A percentile compares a stretch with the other conserved stretches of the same genome.
Conservation (phyloP, 2,329 filamentous ascomycete species). For the Cladosporium colombiae region DNA sequence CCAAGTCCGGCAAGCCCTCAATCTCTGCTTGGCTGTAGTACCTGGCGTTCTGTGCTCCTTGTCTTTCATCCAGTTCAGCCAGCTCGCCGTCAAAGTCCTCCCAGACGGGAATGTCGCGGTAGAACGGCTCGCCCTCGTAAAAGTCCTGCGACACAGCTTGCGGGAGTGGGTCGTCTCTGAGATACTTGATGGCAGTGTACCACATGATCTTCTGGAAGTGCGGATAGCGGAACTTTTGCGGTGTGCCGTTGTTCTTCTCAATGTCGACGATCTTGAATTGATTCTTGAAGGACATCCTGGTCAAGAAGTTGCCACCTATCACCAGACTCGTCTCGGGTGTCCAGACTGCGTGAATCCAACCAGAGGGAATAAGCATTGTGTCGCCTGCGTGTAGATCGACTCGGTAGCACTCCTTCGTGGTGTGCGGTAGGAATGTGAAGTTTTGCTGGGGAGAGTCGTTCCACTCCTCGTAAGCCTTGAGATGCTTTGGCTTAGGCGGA, state of each 20-base stretch:
- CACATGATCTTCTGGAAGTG: conserved; percentile 71
- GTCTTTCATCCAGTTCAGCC: conserved; percentile 49
- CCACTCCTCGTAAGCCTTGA: conserved; percentile 72
- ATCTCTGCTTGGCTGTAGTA: conserved; percentile 66
- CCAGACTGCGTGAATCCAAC: conserved; percentile 73
- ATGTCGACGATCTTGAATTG: conserved; percentile 67
- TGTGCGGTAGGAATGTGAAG: conserved; percentile 63
- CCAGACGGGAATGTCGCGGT: conserved; percentile 58
- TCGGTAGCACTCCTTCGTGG: conserved; percentile 67
- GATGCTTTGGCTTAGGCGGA: conserved; percentile 65
- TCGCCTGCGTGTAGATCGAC: conserved; percentile 67
- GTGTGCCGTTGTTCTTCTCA: conserved; percentile 67
- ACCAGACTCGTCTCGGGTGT: conserved; percentile 69
- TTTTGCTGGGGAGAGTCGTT: conserved; percentile 67
- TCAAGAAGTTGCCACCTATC: conserved; percentile 71
- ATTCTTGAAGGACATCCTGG: conserved; percentile 64
- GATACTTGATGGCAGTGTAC: conserved; percentile 65
- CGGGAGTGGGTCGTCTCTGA: conserved; percentile 65
- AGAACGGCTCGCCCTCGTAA: conserved; percentile 56
- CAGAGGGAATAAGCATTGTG: conserved; percentile 70
- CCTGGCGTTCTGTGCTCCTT: conserved; percentile 55
- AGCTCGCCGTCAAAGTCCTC: conserved; percentile 57
- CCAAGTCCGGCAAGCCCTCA: conserved; percentile 60
- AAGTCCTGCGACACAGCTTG: conserved; percentile 56
- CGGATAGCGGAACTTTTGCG: conserved; percentile 66